These are phyloP conservation scores for Botrytis paeoniae DNA, from an alignment of 2,329 filamentous ascomycete genomes.

Conservation along the genomic window DNA sequence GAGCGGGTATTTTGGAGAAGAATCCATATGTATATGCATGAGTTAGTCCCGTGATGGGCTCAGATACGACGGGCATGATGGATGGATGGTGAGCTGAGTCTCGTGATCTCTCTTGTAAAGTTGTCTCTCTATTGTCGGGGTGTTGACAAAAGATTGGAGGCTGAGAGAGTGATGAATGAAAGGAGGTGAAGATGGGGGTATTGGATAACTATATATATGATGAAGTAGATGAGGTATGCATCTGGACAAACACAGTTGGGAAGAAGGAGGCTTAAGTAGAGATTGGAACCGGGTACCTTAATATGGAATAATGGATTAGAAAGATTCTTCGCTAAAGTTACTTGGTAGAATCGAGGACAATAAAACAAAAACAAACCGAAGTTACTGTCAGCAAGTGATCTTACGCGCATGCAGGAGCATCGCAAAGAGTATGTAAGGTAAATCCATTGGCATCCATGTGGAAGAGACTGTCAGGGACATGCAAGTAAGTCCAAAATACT, in stretches of 20 bases:
- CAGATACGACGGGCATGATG: conserved; percentile 23
- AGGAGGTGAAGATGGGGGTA: not conserved
- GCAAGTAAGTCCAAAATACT: not conserved
- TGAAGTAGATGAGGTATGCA: not conserved
- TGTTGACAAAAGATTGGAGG: not conserved
- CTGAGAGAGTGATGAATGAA: not conserved
- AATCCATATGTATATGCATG: not conserved
- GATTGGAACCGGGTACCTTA: not conserved
- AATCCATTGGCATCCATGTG: conserved; percentile 4
- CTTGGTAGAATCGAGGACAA: conserved; percentile 2
- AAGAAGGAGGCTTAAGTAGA: conserved; percentile 22
- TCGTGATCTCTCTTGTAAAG: not conserved
- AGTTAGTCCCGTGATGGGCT: not conserved
- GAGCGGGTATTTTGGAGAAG: conserved; percentile 9
- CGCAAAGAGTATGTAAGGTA: not conserved
- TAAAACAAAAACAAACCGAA: not conserved
- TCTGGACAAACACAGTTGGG: conserved; percentile 14
- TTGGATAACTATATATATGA: not conserved
- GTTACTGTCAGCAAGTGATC: conserved; percentile 21
- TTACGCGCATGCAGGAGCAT: conserved; percentile 18
- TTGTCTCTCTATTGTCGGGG: not conserved
- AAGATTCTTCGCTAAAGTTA: not conserved
- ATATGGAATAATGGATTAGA: not conserved
- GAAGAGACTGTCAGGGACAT: conserved; percentile 19
- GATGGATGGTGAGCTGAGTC: not conserved